Evolutionary conservation across 2,329 filamentous ascomycete genomes (phyloP).

Genomic region (Neobulgaria alba): DNA sequence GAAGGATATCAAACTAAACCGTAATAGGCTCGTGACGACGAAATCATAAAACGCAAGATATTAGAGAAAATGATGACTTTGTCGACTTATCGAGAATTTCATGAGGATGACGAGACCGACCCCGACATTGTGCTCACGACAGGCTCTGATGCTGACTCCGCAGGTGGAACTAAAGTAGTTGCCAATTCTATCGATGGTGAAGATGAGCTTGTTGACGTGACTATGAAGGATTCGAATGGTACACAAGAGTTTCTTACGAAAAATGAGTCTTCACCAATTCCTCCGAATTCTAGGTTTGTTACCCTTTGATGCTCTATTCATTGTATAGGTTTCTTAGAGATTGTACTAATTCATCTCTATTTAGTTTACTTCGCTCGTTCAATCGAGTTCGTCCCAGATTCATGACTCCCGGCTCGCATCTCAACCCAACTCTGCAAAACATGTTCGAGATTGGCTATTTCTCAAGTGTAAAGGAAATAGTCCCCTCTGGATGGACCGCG

Average conservation of each 20-base stretch:
- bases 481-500: conserved; percentile 63
- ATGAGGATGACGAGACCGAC: conserved; percentile 36
- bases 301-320: too few species aligned
- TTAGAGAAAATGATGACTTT: conserved; percentile 67
- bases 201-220: conserved; percentile 84
- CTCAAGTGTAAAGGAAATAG: conserved; percentile 40
- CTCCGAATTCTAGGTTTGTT: too few species aligned
- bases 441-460: conserved; percentile 73
- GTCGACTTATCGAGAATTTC: conserved; percentile 60
- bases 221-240: conserved; percentile 57
- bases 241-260: neutral
- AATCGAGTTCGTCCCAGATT: conserved; percentile 39
- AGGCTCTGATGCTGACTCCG: conserved; percentile 55
- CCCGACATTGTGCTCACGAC: conserved; percentile 62
- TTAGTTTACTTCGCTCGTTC: conserved; percentile 5
- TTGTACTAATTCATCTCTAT: too few species aligned
- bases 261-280: too few species aligned
- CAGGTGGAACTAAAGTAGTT: conserved; percentile 61
- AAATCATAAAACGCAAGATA: conserved; percentile 71
- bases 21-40: conserved; percentile 45
- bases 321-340: too few species aligned
- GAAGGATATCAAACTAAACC: neutral
- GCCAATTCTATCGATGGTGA: conserved; percentile 79
- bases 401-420: conserved; percentile 43
- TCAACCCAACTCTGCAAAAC: conserved; percentile 56